phyloP scores from a whole-genome alignment of 2,329 filamentous ascomycete genomes.

The Alternaria triticina region DNA sequence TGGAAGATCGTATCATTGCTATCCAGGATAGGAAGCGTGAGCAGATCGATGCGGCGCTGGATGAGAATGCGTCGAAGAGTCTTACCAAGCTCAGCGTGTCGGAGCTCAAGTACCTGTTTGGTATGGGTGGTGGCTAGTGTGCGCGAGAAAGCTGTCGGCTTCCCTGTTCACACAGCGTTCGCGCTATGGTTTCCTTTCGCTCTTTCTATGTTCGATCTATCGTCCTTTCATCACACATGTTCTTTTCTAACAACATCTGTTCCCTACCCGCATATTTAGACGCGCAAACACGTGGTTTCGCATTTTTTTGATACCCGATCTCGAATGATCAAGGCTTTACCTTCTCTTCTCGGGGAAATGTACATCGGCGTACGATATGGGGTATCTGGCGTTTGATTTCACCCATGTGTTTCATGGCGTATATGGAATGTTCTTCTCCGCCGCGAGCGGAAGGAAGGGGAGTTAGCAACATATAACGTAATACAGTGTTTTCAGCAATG shows the following conservation, averaged over 20 bases:
- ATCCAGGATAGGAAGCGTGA: slow-evolving; percentile 80
- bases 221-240: background rate
- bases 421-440: background rate
- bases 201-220: background rate
- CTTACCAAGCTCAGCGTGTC: slow-evolving; percentile 69
- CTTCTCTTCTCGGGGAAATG: background rate
- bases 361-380: background rate
- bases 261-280: background rate
- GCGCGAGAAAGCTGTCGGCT: background rate
- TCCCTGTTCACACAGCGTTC: background rate
- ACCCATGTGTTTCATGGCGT: background rate
- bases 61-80: slow-evolving; percentile 72
- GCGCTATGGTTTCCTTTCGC: background rate
- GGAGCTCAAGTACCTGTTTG: slow-evolving; percentile 76
- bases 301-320: slow-evolving; percentile 11
- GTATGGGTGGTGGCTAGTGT: slow-evolving; percentile 21
- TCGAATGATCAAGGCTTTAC: slow-evolving; percentile 4
- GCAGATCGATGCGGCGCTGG: slow-evolving; percentile 78
- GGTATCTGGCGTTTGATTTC: background rate
- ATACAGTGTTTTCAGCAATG: background rate
- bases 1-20: slow-evolving; percentile 84
- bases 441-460: background rate
- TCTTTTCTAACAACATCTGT: background rate
- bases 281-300: background rate
- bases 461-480: background rate